Evolutionary conservation across 306 rosid species (phyloP), one percentile per base, ranked within the genome.

Genomic region (Cucumis hystrix): DNA sequence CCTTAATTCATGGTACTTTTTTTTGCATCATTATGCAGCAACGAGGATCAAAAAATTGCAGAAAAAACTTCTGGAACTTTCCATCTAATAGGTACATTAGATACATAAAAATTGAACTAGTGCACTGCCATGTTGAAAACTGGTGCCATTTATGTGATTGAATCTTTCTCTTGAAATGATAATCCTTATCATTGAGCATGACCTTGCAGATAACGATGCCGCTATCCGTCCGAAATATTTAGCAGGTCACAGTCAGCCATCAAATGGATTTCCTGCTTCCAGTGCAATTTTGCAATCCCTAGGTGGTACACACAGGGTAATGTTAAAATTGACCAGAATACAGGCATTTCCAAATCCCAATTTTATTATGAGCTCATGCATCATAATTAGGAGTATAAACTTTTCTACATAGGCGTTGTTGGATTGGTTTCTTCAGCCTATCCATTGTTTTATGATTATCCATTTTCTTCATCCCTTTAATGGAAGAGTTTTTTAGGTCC

Each of bases 31-130:
- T 70, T 79, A 52, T 85, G 87, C 95, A 90, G 97, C 6, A 45
- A 70, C 7, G 84, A 79, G 78, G 86, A 83, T 25, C 67, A 83
- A 11, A 87, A 86, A 23, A 81, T 83, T 76, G 84, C 91, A 77
- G 81, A 76, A 35, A 87, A 87, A 30, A 80, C 92, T 71, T 81
- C 88, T 58, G 97, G 89, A 17, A 83, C 84, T 80, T 95, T 95
- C 86, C 91, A 83, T 79, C 97, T 95, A 83, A 65, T 86, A 78
- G 92, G 97, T 92, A 87, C 47, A 87, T 64, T 86, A 78, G 92
- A 96, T 92, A 87, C 47, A 87, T 64, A 57, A 28, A 60, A 76
- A 33, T 83, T 35, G n/a, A 79, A 61, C 39, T 61, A 45, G 47
- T 61, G 30, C 67, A 61, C 14, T 15, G 25, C 25, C 28, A 13